These are phyloP conservation scores for Pachyrhizus erosus DNA, from an alignment of 306 rosid species.

Conservation along the genomic window DNA sequence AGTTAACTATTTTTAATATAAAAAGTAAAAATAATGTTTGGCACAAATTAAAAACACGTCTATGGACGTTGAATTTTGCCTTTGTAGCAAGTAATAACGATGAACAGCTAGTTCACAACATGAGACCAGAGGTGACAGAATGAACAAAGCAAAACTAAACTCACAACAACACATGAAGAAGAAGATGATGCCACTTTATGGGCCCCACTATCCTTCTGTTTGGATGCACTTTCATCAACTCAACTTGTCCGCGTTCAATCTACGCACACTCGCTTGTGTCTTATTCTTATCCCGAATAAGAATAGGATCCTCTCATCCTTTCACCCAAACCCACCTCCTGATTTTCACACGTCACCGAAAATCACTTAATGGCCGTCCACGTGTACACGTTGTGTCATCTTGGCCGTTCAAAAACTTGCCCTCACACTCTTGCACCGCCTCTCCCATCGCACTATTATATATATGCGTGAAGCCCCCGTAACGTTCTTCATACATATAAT, in stretches of 20 bases:
- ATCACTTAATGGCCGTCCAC: background rate
- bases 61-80: background rate
- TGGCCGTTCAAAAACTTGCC: conserved; percentile 6
- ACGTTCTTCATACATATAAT: background rate
- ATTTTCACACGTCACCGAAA: background rate
- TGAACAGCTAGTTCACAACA: too few species aligned
- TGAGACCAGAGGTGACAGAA: too few species aligned
- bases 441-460: background rate
- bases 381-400: background rate
- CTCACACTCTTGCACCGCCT: conserved; percentile 24
- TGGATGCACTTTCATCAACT: background rate
- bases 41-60: too few species aligned
- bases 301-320: background rate
- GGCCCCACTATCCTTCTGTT: background rate
- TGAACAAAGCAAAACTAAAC: too few species aligned
- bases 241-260: background rate
- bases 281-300: conserved; percentile 4
- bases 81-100: background rate
- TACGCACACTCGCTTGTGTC: background rate
- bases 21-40: too few species aligned
- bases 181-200: background rate
- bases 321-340: background rate
- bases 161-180: too few species aligned
- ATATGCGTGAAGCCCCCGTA: background rate
- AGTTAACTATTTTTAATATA: too few species aligned